Percentiles rank a stretch among this genome's conserved stretches.
These are phyloP conservation scores for Microdochium bolleyi DNA, from an alignment of 2,329 filamentous ascomycete species.

Conservation along the genomic window DNA sequence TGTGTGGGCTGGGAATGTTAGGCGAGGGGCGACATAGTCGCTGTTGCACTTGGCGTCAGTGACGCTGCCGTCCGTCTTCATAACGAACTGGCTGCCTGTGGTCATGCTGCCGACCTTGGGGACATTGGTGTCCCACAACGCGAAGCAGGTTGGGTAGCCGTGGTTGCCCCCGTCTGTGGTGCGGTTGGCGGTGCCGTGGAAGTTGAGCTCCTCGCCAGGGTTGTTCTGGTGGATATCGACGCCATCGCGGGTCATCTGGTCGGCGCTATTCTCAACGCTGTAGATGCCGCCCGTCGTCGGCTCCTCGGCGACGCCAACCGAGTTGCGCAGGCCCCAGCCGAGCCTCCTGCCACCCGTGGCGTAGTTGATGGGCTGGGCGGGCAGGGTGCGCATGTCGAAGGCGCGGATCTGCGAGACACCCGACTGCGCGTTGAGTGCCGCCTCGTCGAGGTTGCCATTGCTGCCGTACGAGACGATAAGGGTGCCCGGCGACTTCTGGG, in stretches of 20 bases:
- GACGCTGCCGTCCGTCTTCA: constrained; percentile 20
- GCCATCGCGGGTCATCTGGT: constrained; percentile 49
- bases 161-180: constrained; percentile 41
- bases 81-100: constrained; percentile 42
- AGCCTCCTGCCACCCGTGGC: constrained; percentile 38
- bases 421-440: constrained; percentile 38
- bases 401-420: constrained; percentile 63
- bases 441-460: constrained; percentile 50
- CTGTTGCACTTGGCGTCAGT: constrained; percentile 36
- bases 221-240: constrained; percentile 60
- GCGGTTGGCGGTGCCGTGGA: constrained; percentile 45
- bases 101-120: constrained; percentile 31
- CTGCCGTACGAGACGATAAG: constrained; percentile 62
- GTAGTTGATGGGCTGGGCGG: constrained; percentile 26
- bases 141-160: constrained; percentile 64
- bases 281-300: constrained; percentile 42
- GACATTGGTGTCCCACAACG: constrained; percentile 49
- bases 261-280: constrained; percentile 64
- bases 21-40: constrained; percentile 37
- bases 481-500: constrained; percentile 41
- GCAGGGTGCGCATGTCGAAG: constrained; percentile 30
- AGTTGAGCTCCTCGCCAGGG: constrained; percentile 68
- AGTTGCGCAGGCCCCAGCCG: constrained; percentile 67
- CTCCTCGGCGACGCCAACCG: constrained; percentile 63
- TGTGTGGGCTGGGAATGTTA: constrained; percentile 57